phyloP scores from a whole-genome alignment of 2,329 filamentous ascomycete genomes.

The Cladosporium sphaerospermum region DNA sequence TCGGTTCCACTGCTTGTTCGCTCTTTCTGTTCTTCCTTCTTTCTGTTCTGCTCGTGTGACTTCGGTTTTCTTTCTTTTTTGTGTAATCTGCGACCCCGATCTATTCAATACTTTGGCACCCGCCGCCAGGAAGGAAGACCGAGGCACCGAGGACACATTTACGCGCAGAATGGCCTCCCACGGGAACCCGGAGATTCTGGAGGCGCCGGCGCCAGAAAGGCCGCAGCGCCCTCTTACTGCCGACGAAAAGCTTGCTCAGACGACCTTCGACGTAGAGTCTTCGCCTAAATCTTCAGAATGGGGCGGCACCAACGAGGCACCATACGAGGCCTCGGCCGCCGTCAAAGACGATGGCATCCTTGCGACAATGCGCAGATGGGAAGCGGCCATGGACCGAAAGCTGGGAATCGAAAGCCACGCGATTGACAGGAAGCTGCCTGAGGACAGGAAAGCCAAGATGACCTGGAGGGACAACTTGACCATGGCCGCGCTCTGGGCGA shows the following conservation, averaged over 20 bases:
- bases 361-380: conserved; percentile 30
- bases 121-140: no score
- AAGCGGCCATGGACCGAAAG: conserved; percentile 40
- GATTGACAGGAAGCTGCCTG: conserved; percentile 40
- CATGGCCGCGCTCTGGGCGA: conserved; percentile 31
- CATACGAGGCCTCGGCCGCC: neutral
- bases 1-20: no score
- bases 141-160: neutral
- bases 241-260: conserved; percentile 26
- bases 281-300: conserved; percentile 7
- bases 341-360: conserved; percentile 25
- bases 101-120: no score
- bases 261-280: conserved; percentile 21
- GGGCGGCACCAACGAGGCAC: neutral
- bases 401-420: conserved; percentile 45
- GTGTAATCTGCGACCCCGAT: no score
- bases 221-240: conserved; percentile 23
- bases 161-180: conserved; percentile 12
- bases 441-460: conserved; percentile 38
- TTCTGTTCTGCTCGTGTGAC: neutral
- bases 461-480: conserved; percentile 32
- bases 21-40: neutral
- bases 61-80: no score
- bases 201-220: conserved; percentile 8
- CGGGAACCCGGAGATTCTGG: conserved; percentile 18